A percentile compares a stretch with the other conserved stretches of the same genome.
Evolutionary conservation across 371 early-diverging fungal genomes (phyloP).

Genomic region (Parasitella parasitica): DNA sequence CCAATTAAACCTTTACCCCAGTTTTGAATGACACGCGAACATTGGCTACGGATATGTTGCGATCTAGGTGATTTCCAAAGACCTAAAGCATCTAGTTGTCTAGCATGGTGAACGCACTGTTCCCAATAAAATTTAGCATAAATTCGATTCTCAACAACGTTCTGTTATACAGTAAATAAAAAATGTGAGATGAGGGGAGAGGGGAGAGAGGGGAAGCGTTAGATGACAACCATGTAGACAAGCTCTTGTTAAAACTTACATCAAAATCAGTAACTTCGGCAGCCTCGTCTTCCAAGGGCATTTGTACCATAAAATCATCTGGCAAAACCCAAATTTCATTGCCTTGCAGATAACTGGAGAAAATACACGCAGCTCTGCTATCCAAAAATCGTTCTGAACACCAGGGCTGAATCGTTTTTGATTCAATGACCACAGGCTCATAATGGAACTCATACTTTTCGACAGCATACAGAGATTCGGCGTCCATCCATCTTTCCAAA

Average conservation of each 20-base stretch:
- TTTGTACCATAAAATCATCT: conserved; percentile 39
- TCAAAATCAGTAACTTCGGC: conserved; percentile 44
- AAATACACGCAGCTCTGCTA: conserved; percentile 46
- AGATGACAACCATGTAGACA: not conserved
- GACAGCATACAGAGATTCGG: conserved; percentile 34
- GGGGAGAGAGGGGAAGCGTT: not conserved
- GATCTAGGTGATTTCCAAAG: conserved; percentile 32
- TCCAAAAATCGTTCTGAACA: conserved; percentile 52
- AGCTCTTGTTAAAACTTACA: conserved; percentile 26
- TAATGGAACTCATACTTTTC: conserved; percentile 50
- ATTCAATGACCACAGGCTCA: conserved; percentile 47
- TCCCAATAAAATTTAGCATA: conserved; percentile 42
- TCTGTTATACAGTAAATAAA: too few relatives aligned
- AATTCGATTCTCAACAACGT: conserved; percentile 43
- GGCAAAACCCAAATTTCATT: conserved; percentile 51
- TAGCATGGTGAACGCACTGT: conserved; percentile 34
- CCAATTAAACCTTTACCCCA: conserved; percentile 39
- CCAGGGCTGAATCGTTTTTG: conserved; percentile 45
- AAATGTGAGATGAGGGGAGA: too few relatives aligned
- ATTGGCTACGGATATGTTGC: conserved; percentile 28
- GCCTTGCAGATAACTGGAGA: conserved; percentile 43
- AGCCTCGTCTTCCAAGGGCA: conserved; percentile 26
- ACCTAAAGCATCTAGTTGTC: conserved; percentile 33
- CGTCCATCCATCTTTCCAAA: conserved; percentile 37
- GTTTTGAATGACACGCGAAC: conserved; percentile 34